These are phyloP conservation scores for Tricholoma sp. DNA, from an alignment of 768 basidiomycete genomes.

Conservation along the genomic window DNA sequence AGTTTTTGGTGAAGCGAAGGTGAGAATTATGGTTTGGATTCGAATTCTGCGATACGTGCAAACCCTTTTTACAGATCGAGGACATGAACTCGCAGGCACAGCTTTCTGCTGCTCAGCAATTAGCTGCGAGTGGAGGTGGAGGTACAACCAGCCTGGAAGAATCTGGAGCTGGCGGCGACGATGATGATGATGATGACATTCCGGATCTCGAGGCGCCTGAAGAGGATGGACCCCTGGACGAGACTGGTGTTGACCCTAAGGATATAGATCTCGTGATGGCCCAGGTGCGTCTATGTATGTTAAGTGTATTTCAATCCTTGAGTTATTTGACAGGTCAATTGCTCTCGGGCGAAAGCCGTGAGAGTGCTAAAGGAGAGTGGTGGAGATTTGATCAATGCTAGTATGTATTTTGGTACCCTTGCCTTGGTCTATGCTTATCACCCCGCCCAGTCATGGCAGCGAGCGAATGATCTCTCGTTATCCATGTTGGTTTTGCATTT, in stretches of 20 bases:
- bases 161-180: constrained; percentile 47
- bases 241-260: constrained; percentile 86
- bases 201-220: constrained; percentile 81
- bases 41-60: neutral
- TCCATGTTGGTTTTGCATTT: constrained; percentile 26
- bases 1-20: constrained; percentile 97
- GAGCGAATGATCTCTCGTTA: constrained; percentile 58
- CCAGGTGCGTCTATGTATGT: constrained; percentile 26
- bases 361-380: constrained; percentile 85
- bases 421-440: constrained; percentile 4
- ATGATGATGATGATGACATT: constrained; percentile 76
- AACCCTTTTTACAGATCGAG: constrained; percentile 52
- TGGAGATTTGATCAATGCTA: constrained; percentile 95
- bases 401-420: constrained; percentile 45
- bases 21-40: constrained; percentile 17
- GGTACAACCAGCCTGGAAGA: constrained; percentile 44
- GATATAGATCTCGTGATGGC: constrained; percentile 94
- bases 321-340: constrained; percentile 60
- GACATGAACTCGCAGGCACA: constrained; percentile 82
- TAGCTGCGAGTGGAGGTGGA: constrained; percentile 48
- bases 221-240: constrained; percentile 78
- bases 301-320: neutral
- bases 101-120: constrained; percentile 74
- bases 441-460: constrained; percentile 76
- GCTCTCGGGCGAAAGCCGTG: constrained; percentile 89